Evolutionary conservation across 192 early-diverging fungal species (phyloP).

Genomic region (Phycomyces blakesleeanus): DNA sequence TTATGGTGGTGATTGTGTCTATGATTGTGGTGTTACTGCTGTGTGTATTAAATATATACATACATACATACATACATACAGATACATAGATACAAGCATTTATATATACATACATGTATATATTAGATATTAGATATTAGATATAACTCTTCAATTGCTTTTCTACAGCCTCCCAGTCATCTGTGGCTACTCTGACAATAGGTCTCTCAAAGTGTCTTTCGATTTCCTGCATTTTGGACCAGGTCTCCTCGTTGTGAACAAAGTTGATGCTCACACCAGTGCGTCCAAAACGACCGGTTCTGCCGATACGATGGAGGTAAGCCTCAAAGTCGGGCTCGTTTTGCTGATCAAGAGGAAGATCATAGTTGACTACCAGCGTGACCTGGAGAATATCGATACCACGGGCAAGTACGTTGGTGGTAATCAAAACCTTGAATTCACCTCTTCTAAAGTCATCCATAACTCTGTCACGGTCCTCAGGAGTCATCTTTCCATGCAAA

Average conservation of each 20-base stretch:
- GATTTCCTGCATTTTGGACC: constrained; percentile 79
- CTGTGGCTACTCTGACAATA: constrained; percentile 79
- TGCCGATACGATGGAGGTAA: constrained; percentile 96
- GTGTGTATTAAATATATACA: no score
- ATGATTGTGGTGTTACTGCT: no score
- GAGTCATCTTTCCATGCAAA: constrained; percentile 79
- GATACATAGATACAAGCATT: no score
- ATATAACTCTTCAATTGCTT: constrained; percentile 82
- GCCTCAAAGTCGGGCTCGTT: constrained; percentile 83
- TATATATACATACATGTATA: no score
- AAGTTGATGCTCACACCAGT: constrained; percentile 94
- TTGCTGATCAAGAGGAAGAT: constrained; percentile 74
- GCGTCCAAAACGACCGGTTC: constrained; percentile 96
- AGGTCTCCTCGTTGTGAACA: constrained; percentile 74
- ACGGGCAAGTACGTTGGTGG: constrained; percentile 95
- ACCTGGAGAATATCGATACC: constrained; percentile 98
- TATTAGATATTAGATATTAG: constrained; percentile 1
- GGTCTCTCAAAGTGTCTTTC: constrained; percentile 74
- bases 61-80: no score
- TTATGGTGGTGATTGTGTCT: no score
- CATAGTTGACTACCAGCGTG: constrained; percentile 94
- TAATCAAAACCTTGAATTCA: constrained; percentile 88
- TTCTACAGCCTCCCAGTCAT: constrained; percentile 80
- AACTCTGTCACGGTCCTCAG: constrained; percentile 77
- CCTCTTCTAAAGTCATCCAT: constrained; percentile 94